A percentile compares a stretch with the other conserved stretches of the same genome.
These are phyloP conservation scores for Lachancea kluyveri DNA, from an alignment of 805 yeast species.

Conservation along the genomic window DNA sequence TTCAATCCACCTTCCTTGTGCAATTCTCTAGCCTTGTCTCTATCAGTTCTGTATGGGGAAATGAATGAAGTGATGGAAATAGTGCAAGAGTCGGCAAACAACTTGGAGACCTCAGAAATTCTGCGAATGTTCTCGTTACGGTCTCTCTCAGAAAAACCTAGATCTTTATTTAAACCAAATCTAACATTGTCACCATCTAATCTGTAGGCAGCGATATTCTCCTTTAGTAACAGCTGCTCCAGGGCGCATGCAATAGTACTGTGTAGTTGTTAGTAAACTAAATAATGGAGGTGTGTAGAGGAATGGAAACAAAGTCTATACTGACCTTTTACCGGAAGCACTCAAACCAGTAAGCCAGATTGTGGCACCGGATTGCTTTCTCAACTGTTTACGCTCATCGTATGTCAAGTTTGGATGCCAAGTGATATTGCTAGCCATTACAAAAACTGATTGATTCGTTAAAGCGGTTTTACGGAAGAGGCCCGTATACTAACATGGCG, in stretches of 20 bases:
- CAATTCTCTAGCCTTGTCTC: slow-evolving; percentile 78
- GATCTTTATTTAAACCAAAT: slow-evolving; percentile 90
- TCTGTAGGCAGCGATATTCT: slow-evolving; percentile 72
- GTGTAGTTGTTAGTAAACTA: slow-evolving; percentile 4
- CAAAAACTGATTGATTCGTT: no score
- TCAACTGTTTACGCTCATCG: slow-evolving; percentile 64
- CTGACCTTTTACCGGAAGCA: slow-evolving; percentile 76
- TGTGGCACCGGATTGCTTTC: slow-evolving; percentile 82
- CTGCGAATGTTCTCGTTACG: slow-evolving; percentile 93
- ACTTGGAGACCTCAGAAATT: slow-evolving; percentile 88
- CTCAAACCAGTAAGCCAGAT: slow-evolving; percentile 94
- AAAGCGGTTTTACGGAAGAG: no score
- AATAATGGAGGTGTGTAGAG: slow-evolving; percentile 47
- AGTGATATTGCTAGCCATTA: slow-evolving; percentile 92
- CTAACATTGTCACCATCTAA: slow-evolving; percentile 93
- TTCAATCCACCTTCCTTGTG: slow-evolving; percentile 73
- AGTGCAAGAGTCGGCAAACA: slow-evolving; percentile 89
- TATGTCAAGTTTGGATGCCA: slow-evolving; percentile 92
- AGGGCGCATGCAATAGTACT: slow-evolving; percentile 90
- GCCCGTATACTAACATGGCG: no score
- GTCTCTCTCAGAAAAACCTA: slow-evolving; percentile 87
- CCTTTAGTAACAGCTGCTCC: slow-evolving; percentile 71
- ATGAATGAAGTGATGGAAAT: slow-evolving; percentile 88
- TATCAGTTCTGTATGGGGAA: slow-evolving; percentile 81
- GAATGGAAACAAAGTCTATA: slow-evolving; percentile 4